Percentiles rank a stretch among this genome's conserved stretches.
Conservation (phyloP, 2,329 filamentous ascomycete species). For the Colletotrichum scovillei region DNA sequence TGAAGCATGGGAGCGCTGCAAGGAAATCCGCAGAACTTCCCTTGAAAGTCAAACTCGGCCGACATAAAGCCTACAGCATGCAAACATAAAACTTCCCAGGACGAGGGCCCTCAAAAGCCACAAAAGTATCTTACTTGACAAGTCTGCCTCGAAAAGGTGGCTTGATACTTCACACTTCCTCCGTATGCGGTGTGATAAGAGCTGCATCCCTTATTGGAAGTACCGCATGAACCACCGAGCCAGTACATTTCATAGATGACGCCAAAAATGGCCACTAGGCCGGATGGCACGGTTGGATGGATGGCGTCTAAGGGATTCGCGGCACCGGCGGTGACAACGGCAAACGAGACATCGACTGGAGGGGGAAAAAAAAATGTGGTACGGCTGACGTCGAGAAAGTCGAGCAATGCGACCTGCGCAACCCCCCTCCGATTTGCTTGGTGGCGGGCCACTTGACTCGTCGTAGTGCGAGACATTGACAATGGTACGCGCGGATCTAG, state of each 20-base stretch:
- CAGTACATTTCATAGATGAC: slow-evolving; percentile 11
- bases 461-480: slow-evolving; percentile 16
- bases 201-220: slow-evolving; percentile 13
- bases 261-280: slow-evolving; percentile 8
- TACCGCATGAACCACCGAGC: background rate
- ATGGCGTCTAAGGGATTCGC: slow-evolving; percentile 1
- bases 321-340: slow-evolving; percentile 21
- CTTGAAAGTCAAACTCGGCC: background rate
- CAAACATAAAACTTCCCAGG: background rate
- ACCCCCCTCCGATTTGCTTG: slow-evolving; percentile 3
- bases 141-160: slow-evolving; percentile 1
- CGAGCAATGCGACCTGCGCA: slow-evolving; percentile 21
- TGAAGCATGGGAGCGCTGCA: background rate
- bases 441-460: slow-evolving; percentile 34
- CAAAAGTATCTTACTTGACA: background rate
- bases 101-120: background rate
- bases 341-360: background rate
- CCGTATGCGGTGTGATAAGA: slow-evolving; percentile 9
- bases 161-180: background rate
- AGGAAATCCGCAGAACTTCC: background rate
- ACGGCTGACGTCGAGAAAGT: slow-evolving; percentile 15
- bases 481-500: slow-evolving; percentile 21
- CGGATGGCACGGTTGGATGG: slow-evolving; percentile 13
- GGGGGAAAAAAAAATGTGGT: background rate
- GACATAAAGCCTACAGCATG: background rate